phyloP scores from a whole-genome alignment of 2,329 filamentous ascomycete species.

The Paracoccidioides brasiliensis region DNA sequence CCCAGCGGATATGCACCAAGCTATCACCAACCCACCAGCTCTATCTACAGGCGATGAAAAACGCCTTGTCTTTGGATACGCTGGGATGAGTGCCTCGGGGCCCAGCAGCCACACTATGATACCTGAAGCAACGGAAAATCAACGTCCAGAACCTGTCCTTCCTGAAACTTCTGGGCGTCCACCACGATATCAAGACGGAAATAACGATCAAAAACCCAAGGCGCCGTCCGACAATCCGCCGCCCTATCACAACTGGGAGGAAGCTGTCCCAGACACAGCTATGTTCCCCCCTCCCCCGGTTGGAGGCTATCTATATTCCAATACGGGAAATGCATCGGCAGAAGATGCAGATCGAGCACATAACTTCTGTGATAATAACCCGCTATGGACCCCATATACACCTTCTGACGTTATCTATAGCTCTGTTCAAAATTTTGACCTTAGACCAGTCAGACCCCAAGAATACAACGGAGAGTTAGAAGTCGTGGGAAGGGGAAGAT shows the following conservation, averaged over 20 bases:
- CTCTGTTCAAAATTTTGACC: constrained; percentile 31
- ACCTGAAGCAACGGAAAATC: constrained; percentile 2
- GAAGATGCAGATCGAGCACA: constrained; percentile 45
- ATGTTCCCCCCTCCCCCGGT: constrained; percentile 48
- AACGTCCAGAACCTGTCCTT: constrained; percentile 9
- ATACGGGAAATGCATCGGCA: constrained; percentile 43
- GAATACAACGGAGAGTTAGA: constrained; percentile 31
- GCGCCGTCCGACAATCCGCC: constrained; percentile 30
- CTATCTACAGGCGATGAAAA: constrained; percentile 8
- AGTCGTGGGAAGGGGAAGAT: constrained; percentile 25
- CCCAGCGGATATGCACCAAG: neutral
- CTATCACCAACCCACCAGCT: neutral
- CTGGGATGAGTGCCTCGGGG: neutral
- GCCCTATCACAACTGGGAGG: constrained; percentile 50
- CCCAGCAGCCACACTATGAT: neutral
- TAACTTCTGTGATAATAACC: constrained; percentile 40
- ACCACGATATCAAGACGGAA: constrained; percentile 1
- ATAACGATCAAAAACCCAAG: constrained; percentile 5
- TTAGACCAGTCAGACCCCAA: constrained; percentile 32
- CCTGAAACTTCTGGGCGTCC: constrained; percentile 10
- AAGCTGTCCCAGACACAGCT: constrained; percentile 44
- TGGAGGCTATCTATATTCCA: constrained; percentile 40
- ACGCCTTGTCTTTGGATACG: constrained; percentile 5
- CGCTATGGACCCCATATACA: constrained; percentile 38
- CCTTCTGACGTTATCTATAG: constrained; percentile 31